Evolutionary conservation across 257 asterid species (phyloP).

Genomic region (Solanum chiquidenum): DNA sequence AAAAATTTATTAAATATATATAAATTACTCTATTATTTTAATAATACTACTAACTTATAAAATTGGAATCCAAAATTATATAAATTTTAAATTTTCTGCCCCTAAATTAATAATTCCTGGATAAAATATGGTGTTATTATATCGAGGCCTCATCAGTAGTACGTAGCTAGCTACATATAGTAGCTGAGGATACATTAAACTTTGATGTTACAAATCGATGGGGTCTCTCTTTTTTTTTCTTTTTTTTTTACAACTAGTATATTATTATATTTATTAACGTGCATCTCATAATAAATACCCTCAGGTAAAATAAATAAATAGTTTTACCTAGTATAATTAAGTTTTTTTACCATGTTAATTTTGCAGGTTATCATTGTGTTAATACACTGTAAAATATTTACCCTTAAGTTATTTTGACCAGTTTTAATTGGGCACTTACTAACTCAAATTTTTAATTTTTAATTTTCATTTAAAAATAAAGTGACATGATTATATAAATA

Average conservation of each 20-base stretch:
- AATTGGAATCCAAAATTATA: background rate
- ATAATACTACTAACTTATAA: too few relatives aligned
- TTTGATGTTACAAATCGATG: background rate
- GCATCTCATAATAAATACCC: background rate
- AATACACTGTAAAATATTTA: too few relatives aligned
- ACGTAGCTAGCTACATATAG: background rate
- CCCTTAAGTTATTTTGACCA: background rate
- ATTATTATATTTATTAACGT: background rate
- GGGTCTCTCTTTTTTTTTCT: background rate
- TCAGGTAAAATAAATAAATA: too few relatives aligned
- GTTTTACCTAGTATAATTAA: background rate
- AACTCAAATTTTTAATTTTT: background rate
- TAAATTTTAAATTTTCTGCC: background rate
- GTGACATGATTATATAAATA: background rate
- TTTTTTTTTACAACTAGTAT: background rate
- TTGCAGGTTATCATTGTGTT: background rate
- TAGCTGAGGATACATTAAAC: background rate
- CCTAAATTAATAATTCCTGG: background rate
- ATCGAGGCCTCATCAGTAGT: background rate
- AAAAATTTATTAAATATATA: too few relatives aligned
- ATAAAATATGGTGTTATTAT: background rate
- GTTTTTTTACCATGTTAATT: background rate
- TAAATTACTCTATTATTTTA: too few relatives aligned
- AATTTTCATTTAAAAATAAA: too few relatives aligned
- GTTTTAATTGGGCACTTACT: background rate